Evolutionary conservation across 1,284 basidiomycete genomes (phyloP).

Genomic region (Mycosarcoma mackinlayi): DNA sequence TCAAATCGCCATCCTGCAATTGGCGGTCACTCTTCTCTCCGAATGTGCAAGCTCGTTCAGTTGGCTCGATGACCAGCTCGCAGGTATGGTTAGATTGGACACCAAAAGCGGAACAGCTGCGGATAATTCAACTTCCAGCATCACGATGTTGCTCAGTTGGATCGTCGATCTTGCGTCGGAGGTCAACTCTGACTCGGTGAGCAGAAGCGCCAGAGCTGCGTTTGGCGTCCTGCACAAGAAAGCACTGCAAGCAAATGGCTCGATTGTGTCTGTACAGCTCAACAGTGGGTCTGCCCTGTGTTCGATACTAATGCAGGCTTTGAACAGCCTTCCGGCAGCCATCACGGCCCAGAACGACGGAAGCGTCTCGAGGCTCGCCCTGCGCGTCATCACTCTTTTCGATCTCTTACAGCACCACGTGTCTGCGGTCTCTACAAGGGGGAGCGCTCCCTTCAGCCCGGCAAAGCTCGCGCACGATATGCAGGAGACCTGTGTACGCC

Average conservation of each 20-base stretch:
- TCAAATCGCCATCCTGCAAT: constrained; percentile 15
- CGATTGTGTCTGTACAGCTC: not conserved
- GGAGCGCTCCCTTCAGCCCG: no score
- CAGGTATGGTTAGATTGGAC: constrained; percentile 13
- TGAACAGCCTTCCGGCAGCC: constrained; percentile 15
- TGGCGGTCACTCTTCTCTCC: constrained; percentile 17
- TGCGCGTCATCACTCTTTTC: constrained; percentile 21
- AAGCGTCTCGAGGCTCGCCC: constrained; percentile 16
- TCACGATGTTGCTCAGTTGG: constrained; percentile 29
- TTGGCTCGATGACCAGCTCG: constrained; percentile 40
- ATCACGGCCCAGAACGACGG: constrained; percentile 22
- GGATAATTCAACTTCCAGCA: constrained; percentile 5
- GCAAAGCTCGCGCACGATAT: constrained; percentile 16
- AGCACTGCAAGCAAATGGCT: not conserved
- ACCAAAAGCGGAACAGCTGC: not conserved
- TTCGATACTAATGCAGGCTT: constrained; percentile 12
- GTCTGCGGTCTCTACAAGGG: no score
- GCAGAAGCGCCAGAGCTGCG: not conserved
- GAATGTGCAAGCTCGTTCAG: constrained; percentile 23
- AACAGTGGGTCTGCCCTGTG: constrained; percentile 10
- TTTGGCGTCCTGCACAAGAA: constrained; percentile 6
- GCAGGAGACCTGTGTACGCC: constrained; percentile 1
- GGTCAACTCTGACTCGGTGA: constrained; percentile 8
- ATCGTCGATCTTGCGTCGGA: constrained; percentile 33
- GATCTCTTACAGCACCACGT: not conserved